Evolutionary conservation across 2,329 filamentous ascomycete species (phyloP).

Genomic region (Pochonia chlamydosporia): DNA sequence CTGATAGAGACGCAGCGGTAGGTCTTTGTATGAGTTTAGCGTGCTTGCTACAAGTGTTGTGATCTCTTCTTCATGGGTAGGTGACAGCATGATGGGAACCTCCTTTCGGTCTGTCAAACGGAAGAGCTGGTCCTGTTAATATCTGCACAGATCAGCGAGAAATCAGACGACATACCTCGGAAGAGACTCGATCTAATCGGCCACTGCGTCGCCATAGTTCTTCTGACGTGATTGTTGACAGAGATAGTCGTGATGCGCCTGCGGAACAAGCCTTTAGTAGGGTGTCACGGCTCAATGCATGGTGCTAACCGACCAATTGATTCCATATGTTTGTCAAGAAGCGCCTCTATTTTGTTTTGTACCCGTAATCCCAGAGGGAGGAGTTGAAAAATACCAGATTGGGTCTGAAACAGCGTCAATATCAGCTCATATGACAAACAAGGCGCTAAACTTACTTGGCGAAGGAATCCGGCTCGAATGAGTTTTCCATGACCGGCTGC

Average conservation of each 20-base stretch:
- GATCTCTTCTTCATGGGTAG: constrained; percentile 96
- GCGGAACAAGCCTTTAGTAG: neutral
- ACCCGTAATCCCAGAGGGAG: constrained; percentile 82
- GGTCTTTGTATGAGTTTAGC: constrained; percentile 75
- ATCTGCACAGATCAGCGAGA: neutral
- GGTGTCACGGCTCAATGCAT: neutral
- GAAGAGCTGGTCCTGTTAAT: constrained; percentile 58
- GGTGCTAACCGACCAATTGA: constrained; percentile 49
- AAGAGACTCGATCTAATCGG: constrained; percentile 63
- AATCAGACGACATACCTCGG: constrained; percentile 52
- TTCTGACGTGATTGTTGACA: constrained; percentile 83
- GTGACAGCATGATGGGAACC: constrained; percentile 69
- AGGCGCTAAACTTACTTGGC: constrained; percentile 49
- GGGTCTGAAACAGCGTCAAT: constrained; percentile 47
- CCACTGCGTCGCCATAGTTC: constrained; percentile 78
- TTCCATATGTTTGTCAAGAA: constrained; percentile 88
- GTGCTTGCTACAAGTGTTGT: constrained; percentile 70
- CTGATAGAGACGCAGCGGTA: constrained; percentile 86
- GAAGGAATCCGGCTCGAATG: constrained; percentile 65
- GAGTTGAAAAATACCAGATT: constrained; percentile 88
- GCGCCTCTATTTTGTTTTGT: constrained; percentile 76
- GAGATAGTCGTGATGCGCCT: constrained; percentile 73
- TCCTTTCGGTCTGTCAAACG: constrained; percentile 74
- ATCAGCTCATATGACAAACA: constrained; percentile 3
- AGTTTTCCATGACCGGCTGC: constrained; percentile 62